A percentile compares a stretch with the other conserved stretches of the same genome.
Evolutionary conservation across 2,329 filamentous ascomycete genomes (phyloP).

Genomic region (Cercospora citrullina): DNA sequence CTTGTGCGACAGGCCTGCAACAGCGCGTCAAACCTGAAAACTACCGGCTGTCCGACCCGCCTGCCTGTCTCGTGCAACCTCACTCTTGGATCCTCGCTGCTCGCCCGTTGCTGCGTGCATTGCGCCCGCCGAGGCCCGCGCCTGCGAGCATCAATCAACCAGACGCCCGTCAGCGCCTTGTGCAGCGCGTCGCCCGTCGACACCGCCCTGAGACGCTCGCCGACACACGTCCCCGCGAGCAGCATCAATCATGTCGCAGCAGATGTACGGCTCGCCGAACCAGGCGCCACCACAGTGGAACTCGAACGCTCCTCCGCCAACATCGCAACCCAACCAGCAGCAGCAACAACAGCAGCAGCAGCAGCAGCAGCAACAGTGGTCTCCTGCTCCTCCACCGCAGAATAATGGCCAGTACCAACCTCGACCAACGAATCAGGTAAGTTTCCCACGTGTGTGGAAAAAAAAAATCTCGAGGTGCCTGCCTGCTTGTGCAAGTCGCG

Average conservation of each 20-base stretch:
- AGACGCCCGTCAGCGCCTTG: background rate
- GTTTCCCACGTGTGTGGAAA: conserved; percentile 24
- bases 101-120: background rate
- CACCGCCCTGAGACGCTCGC: background rate
- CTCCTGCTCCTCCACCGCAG: conserved; percentile 36
- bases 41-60: conserved; percentile 19
- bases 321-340: conserved; percentile 28
- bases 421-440: conserved; percentile 35
- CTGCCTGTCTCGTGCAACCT: conserved; percentile 22
- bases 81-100: conserved; percentile 8
- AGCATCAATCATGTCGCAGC: conserved; percentile 3
- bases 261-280: conserved; percentile 30
- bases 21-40: conserved; percentile 6
- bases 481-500: background rate
- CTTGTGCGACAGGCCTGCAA: conserved; percentile 14
- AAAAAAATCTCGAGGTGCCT: background rate
- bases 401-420: conserved; percentile 40
- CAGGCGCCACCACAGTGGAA: conserved; percentile 26
- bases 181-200: background rate
- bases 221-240: background rate
- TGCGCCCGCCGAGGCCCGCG: conserved; percentile 1
- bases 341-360: conserved; percentile 21
- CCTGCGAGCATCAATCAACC: background rate
- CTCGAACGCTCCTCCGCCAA: conserved; percentile 23
- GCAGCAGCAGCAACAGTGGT: conserved; percentile 12